Base-by-base conservation (phyloP, 1,139 yeast genomes). In the Pichia cactophila region DNA sequence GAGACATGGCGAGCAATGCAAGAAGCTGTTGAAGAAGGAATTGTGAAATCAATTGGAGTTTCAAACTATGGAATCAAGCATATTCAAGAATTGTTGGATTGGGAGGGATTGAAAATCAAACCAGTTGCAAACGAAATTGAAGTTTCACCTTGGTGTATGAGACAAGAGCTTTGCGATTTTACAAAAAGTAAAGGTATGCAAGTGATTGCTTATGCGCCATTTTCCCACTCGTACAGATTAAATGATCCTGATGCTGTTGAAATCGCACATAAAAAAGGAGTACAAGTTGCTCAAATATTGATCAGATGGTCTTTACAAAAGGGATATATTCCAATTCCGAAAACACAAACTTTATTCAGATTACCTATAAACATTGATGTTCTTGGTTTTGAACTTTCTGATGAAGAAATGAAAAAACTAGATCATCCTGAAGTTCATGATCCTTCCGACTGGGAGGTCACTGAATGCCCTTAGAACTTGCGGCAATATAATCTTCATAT, bases 141-240 rank as follows among this genome's bases (percentile, higher is more conserved):
- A 64, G 75, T 84, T 17, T 80, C 86, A 54, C 92, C 90, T 0
- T 84, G 89, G 88, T 71, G 82, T 50, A 82, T 81, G 86, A 71
- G 88, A 58, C 69, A 71, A 40, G 83, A 83, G 39, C 66, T 84
- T 48, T 78, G 80, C 4, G 74, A 75, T 39, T 82, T 69, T 65
- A 81, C 85, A 54, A 65, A 70, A 44, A 53, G 68, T 47, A 61
- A 77, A 58, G 73, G 76, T 64, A 72, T 84, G 36, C 64, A 72
- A 7, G 74, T 80, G 9, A 85, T 83, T 62, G 89, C 92, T 0
- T 86, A 77, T 64, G 78, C 86, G 5, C 92, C 95, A 14, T 70
- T 83, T 60, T 81, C 86, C 1, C 81, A 78, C 51, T 85, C 88
- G 6, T 62, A 65, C 47, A 75, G 78, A 58, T 61, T 78, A 37